Evolutionary conservation across 2,329 filamentous ascomycete species (phyloP), one percentile per base, ranked within the genome.

Genomic region (Trichoderma citrinoviride): DNA sequence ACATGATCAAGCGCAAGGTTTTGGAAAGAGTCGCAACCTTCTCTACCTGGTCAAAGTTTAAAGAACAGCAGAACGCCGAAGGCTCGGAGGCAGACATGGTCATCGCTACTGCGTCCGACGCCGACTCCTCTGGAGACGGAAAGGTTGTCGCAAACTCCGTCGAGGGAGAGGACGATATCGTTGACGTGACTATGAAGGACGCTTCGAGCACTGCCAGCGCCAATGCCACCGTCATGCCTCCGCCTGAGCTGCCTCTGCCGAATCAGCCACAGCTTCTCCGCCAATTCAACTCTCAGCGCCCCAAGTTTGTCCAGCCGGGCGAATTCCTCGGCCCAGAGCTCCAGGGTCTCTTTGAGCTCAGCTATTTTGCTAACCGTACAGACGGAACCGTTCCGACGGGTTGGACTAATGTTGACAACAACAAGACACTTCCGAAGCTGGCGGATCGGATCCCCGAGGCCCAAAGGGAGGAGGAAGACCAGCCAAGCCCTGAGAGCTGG

Each of bases 141-240:
- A 90, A 90, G 72, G 83, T 97, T 53, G 85, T 89, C 65, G 89
- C 92, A 50, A 85, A 87, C 29, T 97, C 93, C 3, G 85, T 96
- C 2, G 89, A 93, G 74, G 91, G 92, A 10, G 94, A 97, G 75
- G 93, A 97, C 67, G 92, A 92, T 67, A 87, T 97, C 72, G 91
- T 98, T 6, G 91, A 97, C 73, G 88, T 99, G 17, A 91, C 90
- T 0, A 93, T 97, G 89, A 88, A 87, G 61, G 89, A 92, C 70
- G 79, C 73, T 17, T 79, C 83, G 68, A 72, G 61, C 14, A 62
- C 68, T 41, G 63, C 61, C 67, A 43, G 63, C 37, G 61, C 66
- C 8, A 62, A 68, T 41, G 63, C 61, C 67, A 40, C 63, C 29
- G 61, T 66, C 8, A 64, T 67, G 66, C 68, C 57, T 66, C 60